These are phyloP conservation scores for Suillus clintonianus DNA, from an alignment of 768 basidiomycete genomes.

Conservation along the genomic window DNA sequence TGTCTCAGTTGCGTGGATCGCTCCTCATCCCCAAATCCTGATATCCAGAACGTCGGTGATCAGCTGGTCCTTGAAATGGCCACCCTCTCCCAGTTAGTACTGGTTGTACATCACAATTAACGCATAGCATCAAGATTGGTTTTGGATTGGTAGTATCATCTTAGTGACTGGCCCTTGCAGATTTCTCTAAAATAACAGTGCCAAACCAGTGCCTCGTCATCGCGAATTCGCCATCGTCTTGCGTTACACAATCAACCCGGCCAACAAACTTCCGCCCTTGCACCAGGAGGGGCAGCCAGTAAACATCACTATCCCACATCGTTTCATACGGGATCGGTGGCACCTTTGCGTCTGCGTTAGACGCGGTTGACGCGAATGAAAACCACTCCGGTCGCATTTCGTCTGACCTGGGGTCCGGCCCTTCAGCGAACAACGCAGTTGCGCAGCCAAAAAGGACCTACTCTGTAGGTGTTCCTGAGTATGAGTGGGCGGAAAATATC, in stretches of 20 bases:
- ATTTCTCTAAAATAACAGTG: slow-evolving; percentile 35
- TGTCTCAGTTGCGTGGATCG: too few species aligned
- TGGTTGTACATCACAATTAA: not conserved
- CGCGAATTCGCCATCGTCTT: slow-evolving; percentile 79
- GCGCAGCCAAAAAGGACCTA: slow-evolving; percentile 36
- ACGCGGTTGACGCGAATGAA: slow-evolving; percentile 20
- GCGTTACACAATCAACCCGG: slow-evolving; percentile 57
- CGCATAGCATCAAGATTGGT: not conserved
- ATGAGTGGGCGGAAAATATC: slow-evolving; percentile 65
- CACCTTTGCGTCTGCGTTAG: slow-evolving; percentile 9
- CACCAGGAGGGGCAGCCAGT: slow-evolving; percentile 70
- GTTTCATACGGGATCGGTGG: slow-evolving; percentile 56
- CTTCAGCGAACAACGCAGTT: not conserved
- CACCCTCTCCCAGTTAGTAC: not conserved
- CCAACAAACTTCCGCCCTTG: slow-evolving; percentile 45
- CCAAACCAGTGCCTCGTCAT: slow-evolving; percentile 81
- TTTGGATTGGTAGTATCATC: not conserved
- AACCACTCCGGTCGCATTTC: slow-evolving; percentile 92
- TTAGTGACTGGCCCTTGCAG: not conserved
- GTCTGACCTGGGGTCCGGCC: slow-evolving; percentile 58
- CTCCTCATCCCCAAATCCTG: too few species aligned
- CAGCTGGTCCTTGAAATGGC: not conserved
- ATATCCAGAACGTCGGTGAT: not conserved
- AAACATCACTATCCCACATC: slow-evolving; percentile 64
- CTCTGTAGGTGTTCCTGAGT: slow-evolving; percentile 66